These are phyloP conservation scores for Tripidium arundinaceum DNA, from an alignment of 202 grass and related monocot genomes.

Conservation along the genomic window DNA sequence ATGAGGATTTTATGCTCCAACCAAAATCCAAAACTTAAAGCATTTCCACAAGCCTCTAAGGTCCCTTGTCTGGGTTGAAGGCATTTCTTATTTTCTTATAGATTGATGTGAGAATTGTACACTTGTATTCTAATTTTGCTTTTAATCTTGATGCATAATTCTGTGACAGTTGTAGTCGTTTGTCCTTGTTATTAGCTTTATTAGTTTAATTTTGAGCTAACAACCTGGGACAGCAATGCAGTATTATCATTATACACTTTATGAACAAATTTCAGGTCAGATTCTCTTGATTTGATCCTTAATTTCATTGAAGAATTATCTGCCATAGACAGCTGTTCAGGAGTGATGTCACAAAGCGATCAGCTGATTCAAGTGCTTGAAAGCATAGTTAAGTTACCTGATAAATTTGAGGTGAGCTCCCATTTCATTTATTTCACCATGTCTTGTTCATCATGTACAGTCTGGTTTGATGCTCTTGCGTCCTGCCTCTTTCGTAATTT, in stretches of 20 bases:
- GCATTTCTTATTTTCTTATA: constrained; percentile 21
- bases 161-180: not conserved
- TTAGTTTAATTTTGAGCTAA: constrained; percentile 17
- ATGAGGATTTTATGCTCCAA: constrained; percentile 9
- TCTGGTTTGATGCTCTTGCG: not conserved
- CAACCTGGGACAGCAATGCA: not conserved
- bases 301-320: constrained; percentile 75
- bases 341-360: constrained; percentile 54
- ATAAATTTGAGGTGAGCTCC: constrained; percentile 88
- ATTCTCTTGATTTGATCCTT: constrained; percentile 62
- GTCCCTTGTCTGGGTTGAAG: constrained; percentile 11
- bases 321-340: constrained; percentile 53
- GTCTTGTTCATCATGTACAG: not conserved
- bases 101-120: constrained; percentile 1
- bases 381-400: constrained; percentile 67
- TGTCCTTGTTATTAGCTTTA: not conserved
- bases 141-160: not conserved
- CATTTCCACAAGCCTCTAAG: not conserved
- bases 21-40: constrained; percentile 2
- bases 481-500: not conserved
- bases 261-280: constrained; percentile 46
- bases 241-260: not conserved
- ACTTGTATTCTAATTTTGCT: not conserved
- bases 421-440: constrained; percentile 30
- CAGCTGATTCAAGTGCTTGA: constrained; percentile 55